Evolutionary conservation across 2,329 filamentous ascomycete genomes (phyloP).

Genomic region (Aureobasidium subglaciale): DNA sequence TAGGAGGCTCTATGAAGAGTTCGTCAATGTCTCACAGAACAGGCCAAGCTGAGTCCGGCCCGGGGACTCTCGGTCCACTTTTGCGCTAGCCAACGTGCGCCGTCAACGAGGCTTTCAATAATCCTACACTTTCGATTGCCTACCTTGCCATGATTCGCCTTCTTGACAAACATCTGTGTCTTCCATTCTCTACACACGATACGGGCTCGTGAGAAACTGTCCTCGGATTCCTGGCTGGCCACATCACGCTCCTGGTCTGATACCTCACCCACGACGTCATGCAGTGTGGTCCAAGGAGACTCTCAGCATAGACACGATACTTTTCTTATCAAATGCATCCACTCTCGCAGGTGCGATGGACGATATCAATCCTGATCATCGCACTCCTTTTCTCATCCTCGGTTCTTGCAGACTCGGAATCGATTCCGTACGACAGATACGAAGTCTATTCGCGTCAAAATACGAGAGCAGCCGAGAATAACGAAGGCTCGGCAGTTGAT

Average conservation of each 20-base stretch:
- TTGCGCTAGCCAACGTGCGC: background rate
- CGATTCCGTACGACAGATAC: background rate
- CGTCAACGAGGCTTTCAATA: background rate
- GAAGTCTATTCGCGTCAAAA: background rate
- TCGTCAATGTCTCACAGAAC: background rate
- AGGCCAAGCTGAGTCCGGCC: background rate
- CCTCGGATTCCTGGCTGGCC: background rate
- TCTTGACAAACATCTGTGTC: background rate
- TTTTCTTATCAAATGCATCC: background rate
- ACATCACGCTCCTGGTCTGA: background rate
- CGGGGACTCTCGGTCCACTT: background rate
- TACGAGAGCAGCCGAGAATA: background rate
- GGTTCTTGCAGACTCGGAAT: background rate
- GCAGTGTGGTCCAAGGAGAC: background rate
- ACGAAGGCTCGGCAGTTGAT: background rate
- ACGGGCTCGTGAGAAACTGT: background rate
- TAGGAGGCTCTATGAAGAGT: too few relatives aligned
- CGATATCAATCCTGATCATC: background rate
- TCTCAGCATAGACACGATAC: background rate
- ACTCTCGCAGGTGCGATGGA: background rate
- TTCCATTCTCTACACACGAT: background rate
- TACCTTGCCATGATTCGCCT: too few relatives aligned
- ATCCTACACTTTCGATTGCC: background rate
- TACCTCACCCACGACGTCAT: background rate
- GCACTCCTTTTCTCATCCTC: background rate